Evolutionary conservation across 768 basidiomycete species (phyloP), one percentile per base, ranked within the genome.

Genomic region (Tricholomella constricta): DNA sequence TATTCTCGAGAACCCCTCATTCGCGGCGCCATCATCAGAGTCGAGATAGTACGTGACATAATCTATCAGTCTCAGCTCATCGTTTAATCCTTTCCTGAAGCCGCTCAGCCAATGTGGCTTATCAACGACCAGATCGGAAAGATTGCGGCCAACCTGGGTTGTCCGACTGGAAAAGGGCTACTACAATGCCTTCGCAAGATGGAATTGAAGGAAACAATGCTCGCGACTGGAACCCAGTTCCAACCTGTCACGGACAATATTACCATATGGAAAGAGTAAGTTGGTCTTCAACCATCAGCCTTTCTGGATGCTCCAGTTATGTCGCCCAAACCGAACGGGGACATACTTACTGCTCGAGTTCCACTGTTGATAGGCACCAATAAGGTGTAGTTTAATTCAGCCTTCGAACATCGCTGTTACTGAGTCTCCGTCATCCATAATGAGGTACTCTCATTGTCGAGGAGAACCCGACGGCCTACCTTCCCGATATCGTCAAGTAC

Each of bases 21-120:
- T 34, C 69, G 71, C 14, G 73, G 63, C 19, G 70, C 70, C 0
- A 54, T 71, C 22, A 71, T 71, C 67, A 71, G 52, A 69, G 68
- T 49, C 64, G 63, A 1, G 69, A 71, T 47, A 69, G 69, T 71
- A 45, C 43, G 69, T 57, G 23, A 7, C 38, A 10, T 23, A 14
- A n/a, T 1, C 8, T 22, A 14, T n/a, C 15, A 7, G n/a, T 32
- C 10, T 14, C 15, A 17, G 19, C 11, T 17, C 26, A 15, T 17
- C 49, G 23, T 42, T 37, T 20, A 12, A 22, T 17, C 14, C 15
- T 36, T 8, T 25, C 17, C 22, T 17, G 20, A 43, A 71, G 69
- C 68, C 22, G 60, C 62, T 6, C 68, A 71, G 50, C 69, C 69
- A 8, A 71, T 69, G 67, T 69, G 68, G 69, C 67, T 62, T 15